These are phyloP conservation scores for Rhodocollybia butyracea DNA, from an alignment of 768 basidiomycete genomes.

Conservation along the genomic window DNA sequence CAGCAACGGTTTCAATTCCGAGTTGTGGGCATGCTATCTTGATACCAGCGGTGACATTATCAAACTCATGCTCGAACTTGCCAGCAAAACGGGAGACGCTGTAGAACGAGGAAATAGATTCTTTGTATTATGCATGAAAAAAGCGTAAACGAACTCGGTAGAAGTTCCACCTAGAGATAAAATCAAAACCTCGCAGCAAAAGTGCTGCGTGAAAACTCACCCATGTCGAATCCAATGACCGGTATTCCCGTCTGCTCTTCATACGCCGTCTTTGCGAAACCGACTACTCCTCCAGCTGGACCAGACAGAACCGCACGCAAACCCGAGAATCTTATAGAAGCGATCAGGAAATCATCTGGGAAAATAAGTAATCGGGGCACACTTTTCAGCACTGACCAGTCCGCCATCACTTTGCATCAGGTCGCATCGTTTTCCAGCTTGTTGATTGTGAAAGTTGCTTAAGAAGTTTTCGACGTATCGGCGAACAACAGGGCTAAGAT, in stretches of 20 bases:
- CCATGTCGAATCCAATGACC: conserved; percentile 84
- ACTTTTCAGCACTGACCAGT: no score
- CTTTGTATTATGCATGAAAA: conserved; percentile 34
- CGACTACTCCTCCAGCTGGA: conserved; percentile 44
- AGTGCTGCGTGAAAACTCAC: no score
- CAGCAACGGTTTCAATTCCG: conserved; percentile 38
- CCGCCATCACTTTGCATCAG: conserved; percentile 5
- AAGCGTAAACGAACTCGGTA: background rate
- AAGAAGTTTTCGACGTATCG: conserved; percentile 40
- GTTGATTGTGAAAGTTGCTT: conserved; percentile 30
- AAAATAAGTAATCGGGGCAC: background rate
- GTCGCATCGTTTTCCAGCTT: conserved; percentile 13
- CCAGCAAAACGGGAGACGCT: conserved; percentile 44
- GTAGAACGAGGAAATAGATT: no score
- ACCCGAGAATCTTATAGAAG: no score
- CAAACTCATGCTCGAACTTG: conserved; percentile 38
- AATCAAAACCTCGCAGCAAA: no score
- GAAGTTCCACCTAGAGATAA: conserved; percentile 4
- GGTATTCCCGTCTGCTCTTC: conserved; percentile 66
- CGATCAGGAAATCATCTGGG: background rate
- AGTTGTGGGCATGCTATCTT: conserved; percentile 36
- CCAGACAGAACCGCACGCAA: conserved; percentile 37
- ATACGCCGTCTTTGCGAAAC: conserved; percentile 37
- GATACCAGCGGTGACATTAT: conserved; percentile 42
- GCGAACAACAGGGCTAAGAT: conserved; percentile 38